phyloP scores from a whole-genome alignment of 2,329 filamentous ascomycete species.

The Diaporthe sp. region DNA sequence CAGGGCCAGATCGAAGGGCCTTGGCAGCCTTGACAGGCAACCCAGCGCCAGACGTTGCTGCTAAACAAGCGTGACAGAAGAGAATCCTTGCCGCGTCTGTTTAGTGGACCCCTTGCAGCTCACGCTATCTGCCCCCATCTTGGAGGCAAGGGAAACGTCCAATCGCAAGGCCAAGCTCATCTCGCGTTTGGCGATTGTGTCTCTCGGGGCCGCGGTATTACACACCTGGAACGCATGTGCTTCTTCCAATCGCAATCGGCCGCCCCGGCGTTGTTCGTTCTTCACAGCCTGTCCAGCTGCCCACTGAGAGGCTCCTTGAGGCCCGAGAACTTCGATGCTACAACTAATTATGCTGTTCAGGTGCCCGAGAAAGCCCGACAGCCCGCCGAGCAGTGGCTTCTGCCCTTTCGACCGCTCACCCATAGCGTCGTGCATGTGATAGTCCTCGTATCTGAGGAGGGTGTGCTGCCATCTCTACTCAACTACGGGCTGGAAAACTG shows the following conservation, averaged over 20 bases:
- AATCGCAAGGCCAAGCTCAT: constrained; percentile 26
- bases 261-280: background rate
- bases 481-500: background rate
- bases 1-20: constrained; percentile 25
- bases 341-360: background rate
- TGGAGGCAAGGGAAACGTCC: constrained; percentile 8
- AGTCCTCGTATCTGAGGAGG: constrained; percentile 31
- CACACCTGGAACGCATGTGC: constrained; percentile 33
- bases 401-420: background rate
- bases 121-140: constrained; percentile 6
- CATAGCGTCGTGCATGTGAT: background rate
- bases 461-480: constrained; percentile 2
- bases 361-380: constrained; percentile 6
- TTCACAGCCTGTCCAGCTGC: background rate
- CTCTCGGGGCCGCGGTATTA: constrained; percentile 12
- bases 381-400: background rate
- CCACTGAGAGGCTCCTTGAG: background rate
- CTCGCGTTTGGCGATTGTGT: constrained; percentile 9
- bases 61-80: constrained; percentile 16
- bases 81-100: constrained; percentile 24
- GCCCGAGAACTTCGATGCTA: background rate
- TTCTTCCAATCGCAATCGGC: constrained; percentile 20
- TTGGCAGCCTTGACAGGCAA: constrained; percentile 20
- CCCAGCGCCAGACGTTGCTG: constrained; percentile 2
- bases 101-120: constrained; percentile 33